phyloP scores from a whole-genome alignment of 2,329 filamentous ascomycete genomes.

The Didymella segeticola region DNA sequence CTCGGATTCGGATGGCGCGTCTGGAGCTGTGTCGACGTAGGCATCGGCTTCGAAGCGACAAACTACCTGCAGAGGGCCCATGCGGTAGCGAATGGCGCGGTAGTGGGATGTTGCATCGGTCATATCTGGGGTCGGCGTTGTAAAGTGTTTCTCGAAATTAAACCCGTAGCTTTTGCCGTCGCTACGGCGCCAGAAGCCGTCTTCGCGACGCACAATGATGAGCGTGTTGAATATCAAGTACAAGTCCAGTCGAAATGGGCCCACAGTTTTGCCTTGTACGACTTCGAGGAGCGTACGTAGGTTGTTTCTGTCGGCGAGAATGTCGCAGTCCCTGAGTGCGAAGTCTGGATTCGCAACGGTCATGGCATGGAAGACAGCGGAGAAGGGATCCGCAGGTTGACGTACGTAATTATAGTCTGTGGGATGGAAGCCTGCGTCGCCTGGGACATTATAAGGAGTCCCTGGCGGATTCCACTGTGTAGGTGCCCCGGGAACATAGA shows the following conservation, averaged over 20 bases:
- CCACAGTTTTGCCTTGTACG: slow-evolving; percentile 31
- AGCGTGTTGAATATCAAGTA: slow-evolving; percentile 34
- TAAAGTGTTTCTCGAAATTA: slow-evolving; percentile 41
- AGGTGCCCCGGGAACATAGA: slow-evolving; percentile 39
- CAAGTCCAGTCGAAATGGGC: slow-evolving; percentile 35
- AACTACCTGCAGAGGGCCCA: slow-evolving; percentile 36
- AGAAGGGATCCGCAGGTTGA: slow-evolving; percentile 32
- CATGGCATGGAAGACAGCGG: slow-evolving; percentile 36
- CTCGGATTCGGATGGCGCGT: slow-evolving; percentile 19
- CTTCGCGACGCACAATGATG: slow-evolving; percentile 35
- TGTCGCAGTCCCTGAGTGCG: slow-evolving; percentile 30
- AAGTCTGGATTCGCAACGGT: slow-evolving; percentile 30
- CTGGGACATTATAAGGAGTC: slow-evolving; percentile 26
- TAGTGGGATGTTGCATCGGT: slow-evolving; percentile 39
- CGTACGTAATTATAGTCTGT: slow-evolving; percentile 39
- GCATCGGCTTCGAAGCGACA: slow-evolving; percentile 41
- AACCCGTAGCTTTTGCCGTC: slow-evolving; percentile 26
- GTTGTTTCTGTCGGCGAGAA: slow-evolving; percentile 41
- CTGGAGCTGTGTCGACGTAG: slow-evolving; percentile 27
- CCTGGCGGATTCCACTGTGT: slow-evolving; percentile 29
- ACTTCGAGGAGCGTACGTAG: slow-evolving; percentile 37
- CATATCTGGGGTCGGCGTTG: slow-evolving; percentile 26
- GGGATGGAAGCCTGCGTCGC: slow-evolving; percentile 31
- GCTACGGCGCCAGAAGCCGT: slow-evolving; percentile 29
- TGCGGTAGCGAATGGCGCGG: slow-evolving; percentile 36